Conservation (phyloP, 1,284 basidiomycete genomes). For the Rhodotorula sp. region DNA sequence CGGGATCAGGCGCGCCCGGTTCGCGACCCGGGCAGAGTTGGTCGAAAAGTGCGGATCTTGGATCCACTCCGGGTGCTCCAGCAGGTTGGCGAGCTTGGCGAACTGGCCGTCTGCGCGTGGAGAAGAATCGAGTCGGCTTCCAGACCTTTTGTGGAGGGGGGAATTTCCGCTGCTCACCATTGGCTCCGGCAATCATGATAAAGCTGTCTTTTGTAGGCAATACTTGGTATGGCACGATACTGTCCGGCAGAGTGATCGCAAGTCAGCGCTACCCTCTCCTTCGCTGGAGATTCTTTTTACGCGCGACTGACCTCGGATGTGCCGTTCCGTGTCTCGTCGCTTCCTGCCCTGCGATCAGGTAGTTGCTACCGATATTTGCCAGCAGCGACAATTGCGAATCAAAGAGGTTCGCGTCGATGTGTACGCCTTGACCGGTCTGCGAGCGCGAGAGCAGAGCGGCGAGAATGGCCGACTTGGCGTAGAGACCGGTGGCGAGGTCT, state of each 20-base stretch:
- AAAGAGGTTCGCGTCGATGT: constrained; percentile 68
- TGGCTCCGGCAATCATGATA: constrained; percentile 91
- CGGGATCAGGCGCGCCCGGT: constrained; percentile 69
- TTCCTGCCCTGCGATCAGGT: constrained; percentile 81
- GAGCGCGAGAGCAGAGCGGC: constrained; percentile 79
- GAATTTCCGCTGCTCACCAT: constrained; percentile 58
- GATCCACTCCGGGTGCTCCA: constrained; percentile 61
- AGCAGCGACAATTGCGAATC: constrained; percentile 69
- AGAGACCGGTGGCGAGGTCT: constrained; percentile 89
- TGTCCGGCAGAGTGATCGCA: background rate
- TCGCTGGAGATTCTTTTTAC: too few relatives aligned
- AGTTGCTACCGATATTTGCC: constrained; percentile 91
- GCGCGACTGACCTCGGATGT: constrained; percentile 57
- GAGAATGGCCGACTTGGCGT: constrained; percentile 89
- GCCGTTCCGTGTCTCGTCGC: constrained; percentile 85
- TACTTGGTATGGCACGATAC: constrained; percentile 84
- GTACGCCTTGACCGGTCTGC: constrained; percentile 81
- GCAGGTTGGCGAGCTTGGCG: constrained; percentile 59
- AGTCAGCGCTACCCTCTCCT: background rate
- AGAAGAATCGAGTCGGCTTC: too few relatives aligned
- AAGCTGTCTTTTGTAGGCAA: constrained; percentile 86
- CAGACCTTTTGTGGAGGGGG: too few relatives aligned
- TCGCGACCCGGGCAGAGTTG: constrained; percentile 72
- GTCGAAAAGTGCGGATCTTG: constrained; percentile 65
- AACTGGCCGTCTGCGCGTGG: constrained; percentile 58